Conservation (phyloP, 139 green algal species). For the Desmodesmus armatus region DNA sequence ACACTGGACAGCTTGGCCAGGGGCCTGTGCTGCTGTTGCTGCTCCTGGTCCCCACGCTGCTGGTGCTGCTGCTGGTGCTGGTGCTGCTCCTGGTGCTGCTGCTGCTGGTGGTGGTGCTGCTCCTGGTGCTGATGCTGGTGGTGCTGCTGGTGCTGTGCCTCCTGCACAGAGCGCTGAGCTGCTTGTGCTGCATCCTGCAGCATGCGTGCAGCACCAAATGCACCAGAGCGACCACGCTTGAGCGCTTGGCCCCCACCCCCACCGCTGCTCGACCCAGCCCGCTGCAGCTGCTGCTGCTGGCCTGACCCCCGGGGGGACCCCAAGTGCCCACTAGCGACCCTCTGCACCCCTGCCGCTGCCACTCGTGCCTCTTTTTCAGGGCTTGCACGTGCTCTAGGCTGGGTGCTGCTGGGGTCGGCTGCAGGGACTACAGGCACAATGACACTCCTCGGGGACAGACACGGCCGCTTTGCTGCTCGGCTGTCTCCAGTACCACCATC, state of each 20-base stretch:
- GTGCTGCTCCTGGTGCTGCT: background rate
- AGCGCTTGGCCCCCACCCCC: too few species aligned
- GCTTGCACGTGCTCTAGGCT: too few species aligned
- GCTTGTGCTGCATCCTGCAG: background rate
- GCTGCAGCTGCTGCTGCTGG: constrained; percentile 12
- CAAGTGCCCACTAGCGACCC: background rate
- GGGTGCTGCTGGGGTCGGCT: background rate
- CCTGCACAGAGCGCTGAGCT: background rate
- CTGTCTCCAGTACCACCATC: too few species aligned
- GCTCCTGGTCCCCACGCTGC: background rate
- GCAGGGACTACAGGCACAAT: background rate
- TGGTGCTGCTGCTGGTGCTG: background rate
- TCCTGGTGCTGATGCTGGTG: background rate
- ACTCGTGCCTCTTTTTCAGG: too few species aligned
- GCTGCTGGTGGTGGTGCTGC: background rate
- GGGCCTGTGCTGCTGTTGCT: background rate
- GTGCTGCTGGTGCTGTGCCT: background rate
- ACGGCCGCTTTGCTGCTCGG: too few species aligned
- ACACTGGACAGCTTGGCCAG: too few species aligned
- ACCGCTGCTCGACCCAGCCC: background rate
- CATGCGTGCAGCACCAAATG: background rate
- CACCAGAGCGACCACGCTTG: background rate
- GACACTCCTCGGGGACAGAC: background rate
- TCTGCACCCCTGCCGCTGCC: too few species aligned
- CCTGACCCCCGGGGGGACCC: too few species aligned